These are phyloP conservation scores for Fomitopsis betulina DNA, from an alignment of 1,284 basidiomycete genomes.

Conservation along the genomic window DNA sequence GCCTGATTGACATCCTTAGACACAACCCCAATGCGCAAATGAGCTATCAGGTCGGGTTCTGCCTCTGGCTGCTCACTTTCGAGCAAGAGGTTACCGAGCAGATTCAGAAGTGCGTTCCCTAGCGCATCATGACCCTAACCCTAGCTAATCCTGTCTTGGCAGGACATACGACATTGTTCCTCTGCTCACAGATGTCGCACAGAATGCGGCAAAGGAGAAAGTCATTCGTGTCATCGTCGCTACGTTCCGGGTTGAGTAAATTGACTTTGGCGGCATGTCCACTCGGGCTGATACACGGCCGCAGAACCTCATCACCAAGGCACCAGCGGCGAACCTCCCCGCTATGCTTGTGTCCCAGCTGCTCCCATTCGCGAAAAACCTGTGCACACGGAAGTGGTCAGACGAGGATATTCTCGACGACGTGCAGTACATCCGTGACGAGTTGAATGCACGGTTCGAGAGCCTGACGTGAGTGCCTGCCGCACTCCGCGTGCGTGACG, in stretches of 20 bases:
- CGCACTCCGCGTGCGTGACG: not conserved
- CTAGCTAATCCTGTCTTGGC: not conserved
- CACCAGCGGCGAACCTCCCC: conserved; percentile 80
- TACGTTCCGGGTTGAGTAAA: conserved; percentile 68
- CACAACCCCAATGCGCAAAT: conserved; percentile 83
- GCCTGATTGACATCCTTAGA: conserved; percentile 75
- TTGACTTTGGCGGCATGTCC: not conserved
- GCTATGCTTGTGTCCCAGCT: conserved; percentile 90
- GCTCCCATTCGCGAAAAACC: conserved; percentile 82
- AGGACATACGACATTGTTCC: conserved; percentile 63
- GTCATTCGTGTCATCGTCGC: conserved; percentile 94
- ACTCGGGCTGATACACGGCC: not conserved
- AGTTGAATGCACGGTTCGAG: conserved; percentile 79
- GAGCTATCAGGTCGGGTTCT: conserved; percentile 91
- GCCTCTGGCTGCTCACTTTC: conserved; percentile 93
- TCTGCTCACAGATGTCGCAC: conserved; percentile 82
- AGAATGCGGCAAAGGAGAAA: conserved; percentile 94
- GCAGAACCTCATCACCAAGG: conserved; percentile 84
- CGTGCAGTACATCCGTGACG: conserved; percentile 79
- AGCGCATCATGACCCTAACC: not conserved
- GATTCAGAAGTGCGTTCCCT: conserved; percentile 54
- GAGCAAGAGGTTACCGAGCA: conserved; percentile 81
- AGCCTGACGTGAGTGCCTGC: conserved; percentile 71
- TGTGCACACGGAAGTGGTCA: conserved; percentile 85
- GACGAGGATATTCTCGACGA: conserved; percentile 96